phyloP scores from a whole-genome alignment of 352 stramenopile genomes.

The Pythium pyrilobum region DNA sequence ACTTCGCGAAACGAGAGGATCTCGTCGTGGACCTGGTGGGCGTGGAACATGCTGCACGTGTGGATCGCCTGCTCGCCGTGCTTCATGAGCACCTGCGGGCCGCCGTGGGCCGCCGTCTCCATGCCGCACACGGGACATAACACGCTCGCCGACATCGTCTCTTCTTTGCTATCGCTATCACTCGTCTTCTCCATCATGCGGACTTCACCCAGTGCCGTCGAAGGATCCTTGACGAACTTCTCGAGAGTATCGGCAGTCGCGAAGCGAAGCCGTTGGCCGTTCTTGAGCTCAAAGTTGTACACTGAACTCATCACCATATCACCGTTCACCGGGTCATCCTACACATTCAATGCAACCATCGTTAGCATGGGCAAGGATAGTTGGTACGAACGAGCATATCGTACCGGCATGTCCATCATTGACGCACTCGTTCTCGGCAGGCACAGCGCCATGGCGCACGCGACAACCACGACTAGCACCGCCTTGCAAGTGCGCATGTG shows the following conservation, averaged over 20 bases:
- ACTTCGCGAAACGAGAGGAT: slow-evolving; percentile 34
- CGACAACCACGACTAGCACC: slow-evolving; percentile 12
- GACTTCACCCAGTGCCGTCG: slow-evolving; percentile 39
- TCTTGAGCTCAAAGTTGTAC: slow-evolving; percentile 59
- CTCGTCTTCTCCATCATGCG: slow-evolving; percentile 17
- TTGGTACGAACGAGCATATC: neutral
- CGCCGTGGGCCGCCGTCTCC: slow-evolving; percentile 40
- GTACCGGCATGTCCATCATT: slow-evolving; percentile 64
- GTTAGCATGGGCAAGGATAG: neutral
- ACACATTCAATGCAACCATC: neutral
- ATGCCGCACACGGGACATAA: slow-evolving; percentile 71
- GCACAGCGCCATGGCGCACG: neutral
- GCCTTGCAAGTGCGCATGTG: slow-evolving; percentile 2
- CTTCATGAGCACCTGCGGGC: slow-evolving; percentile 45
- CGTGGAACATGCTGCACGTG: slow-evolving; percentile 67
- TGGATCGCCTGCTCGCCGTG: slow-evolving; percentile 58
- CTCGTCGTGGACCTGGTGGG: slow-evolving; percentile 51
- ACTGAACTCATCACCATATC: slow-evolving; percentile 61
- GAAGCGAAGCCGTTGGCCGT: slow-evolving; percentile 61
- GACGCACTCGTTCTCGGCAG: slow-evolving; percentile 13
- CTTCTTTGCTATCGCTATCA: neutral
- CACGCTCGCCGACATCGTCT: slow-evolving; percentile 3
- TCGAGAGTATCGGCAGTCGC: slow-evolving; percentile 44
- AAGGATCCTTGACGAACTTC: slow-evolving; percentile 47
- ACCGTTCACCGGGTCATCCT: slow-evolving; percentile 58